Evolutionary conservation across 768 basidiomycete species (phyloP).

Genomic region (Phaeotremella skinneri): DNA sequence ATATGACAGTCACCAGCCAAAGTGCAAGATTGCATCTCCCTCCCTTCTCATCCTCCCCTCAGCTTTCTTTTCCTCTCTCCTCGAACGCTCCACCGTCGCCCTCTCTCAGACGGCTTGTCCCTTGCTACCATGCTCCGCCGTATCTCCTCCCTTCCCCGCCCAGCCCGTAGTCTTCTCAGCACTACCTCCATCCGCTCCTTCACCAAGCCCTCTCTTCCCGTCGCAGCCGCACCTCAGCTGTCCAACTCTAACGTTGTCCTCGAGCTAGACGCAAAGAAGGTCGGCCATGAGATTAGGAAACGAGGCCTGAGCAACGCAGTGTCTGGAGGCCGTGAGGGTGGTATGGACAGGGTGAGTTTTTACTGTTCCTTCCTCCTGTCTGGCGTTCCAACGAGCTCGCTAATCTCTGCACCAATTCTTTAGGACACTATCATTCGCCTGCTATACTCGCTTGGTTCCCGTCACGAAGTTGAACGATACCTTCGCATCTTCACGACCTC

Average conservation of each 20-base stretch:
- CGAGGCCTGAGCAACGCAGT: conserved; percentile 39
- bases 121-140: conserved; percentile 10
- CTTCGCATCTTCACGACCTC: conserved; percentile 97
- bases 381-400: no score
- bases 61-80: neutral
- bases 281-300: conserved; percentile 48
- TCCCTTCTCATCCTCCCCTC: neutral
- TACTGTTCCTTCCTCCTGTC: conserved; percentile 2
- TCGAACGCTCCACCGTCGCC: neutral
- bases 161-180: neutral
- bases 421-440: conserved; percentile 97
- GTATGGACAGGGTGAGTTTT: conserved; percentile 49
- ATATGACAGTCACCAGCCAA: conserved; percentile 4
- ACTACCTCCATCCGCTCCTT: conserved; percentile 2
- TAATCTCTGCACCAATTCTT: no score
- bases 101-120: neutral
- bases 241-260: conserved; percentile 38
- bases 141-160: conserved; percentile 14
- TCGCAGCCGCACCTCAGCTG: conserved; percentile 20
- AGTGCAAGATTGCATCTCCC: neutral
- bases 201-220: conserved; percentile 26
- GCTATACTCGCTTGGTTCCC: conserved; percentile 92
- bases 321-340: conserved; percentile 33
- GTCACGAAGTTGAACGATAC: conserved; percentile 96
- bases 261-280: conserved; percentile 45